phyloP scores from a whole-genome alignment of 176 grass and related monocot genomes.

The Eremochloa ophiuroides region DNA sequence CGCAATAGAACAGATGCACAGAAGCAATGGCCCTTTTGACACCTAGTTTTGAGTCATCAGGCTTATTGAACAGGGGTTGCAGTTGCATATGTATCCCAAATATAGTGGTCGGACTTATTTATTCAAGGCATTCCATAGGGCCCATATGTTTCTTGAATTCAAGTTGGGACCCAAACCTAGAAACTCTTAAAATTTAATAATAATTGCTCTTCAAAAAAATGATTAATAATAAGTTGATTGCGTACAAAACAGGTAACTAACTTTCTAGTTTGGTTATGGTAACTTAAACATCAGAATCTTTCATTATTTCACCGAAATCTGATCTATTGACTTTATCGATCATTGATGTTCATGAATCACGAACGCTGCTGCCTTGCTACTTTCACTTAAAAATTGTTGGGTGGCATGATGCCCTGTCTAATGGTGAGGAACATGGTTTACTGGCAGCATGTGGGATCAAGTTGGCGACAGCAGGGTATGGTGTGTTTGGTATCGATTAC shows the following conservation, averaged over 20 bases:
- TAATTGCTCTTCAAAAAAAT: too few species aligned
- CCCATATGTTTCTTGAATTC: too few species aligned
- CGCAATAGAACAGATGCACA: not conserved
- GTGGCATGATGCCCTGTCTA: slow-evolving; percentile 21
- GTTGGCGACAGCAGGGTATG: slow-evolving; percentile 49
- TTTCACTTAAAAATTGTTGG: not conserved
- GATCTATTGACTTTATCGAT: not conserved
- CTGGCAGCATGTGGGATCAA: slow-evolving; percentile 63
- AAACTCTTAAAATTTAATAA: too few species aligned
- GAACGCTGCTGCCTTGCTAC: not conserved
- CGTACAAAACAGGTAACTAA: not conserved
- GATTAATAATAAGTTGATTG: too few species aligned
- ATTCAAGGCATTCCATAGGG: too few species aligned
- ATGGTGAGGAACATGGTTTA: slow-evolving; percentile 9
- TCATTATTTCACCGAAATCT: not conserved
- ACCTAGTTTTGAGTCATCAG: not conserved
- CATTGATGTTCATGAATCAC: not conserved
- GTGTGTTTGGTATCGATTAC: slow-evolving; percentile 81
- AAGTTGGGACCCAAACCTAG: too few species aligned
- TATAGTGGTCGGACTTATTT: too few species aligned
- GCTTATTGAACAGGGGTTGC: not conserved
- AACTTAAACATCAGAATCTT: not conserved
- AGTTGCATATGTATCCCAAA: slow-evolving; percentile 12
- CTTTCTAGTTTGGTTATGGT: not conserved
- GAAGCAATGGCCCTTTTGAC: not conserved